These are phyloP conservation scores for Zygosaccharomyces pseudobailii DNA, from an alignment of 1,139 yeast species.

Conservation along the genomic window DNA sequence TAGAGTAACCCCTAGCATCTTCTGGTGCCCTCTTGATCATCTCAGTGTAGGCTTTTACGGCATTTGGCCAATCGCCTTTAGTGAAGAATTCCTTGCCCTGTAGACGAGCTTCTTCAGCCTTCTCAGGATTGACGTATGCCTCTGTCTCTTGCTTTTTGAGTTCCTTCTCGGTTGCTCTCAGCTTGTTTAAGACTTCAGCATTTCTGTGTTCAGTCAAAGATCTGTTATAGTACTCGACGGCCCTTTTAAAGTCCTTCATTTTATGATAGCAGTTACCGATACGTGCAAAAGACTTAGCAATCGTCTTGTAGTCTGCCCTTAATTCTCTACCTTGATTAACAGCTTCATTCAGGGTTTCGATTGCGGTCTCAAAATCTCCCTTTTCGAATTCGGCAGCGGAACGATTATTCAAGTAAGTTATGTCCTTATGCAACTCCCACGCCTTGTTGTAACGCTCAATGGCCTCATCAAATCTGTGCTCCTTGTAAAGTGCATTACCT, in stretches of 20 bases:
- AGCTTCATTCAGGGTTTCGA: slow-evolving; percentile 74
- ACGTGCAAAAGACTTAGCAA: slow-evolving; percentile 92
- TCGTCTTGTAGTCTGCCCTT: slow-evolving; percentile 86
- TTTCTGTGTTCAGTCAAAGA: slow-evolving; percentile 97
- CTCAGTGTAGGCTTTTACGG: slow-evolving; percentile 91
- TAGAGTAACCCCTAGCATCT: slow-evolving; percentile 95
- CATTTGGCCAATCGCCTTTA: slow-evolving; percentile 94
- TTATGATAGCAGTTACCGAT: slow-evolving; percentile 80
- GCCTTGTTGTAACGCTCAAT: slow-evolving; percentile 82
- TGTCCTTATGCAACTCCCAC: slow-evolving; percentile 76
- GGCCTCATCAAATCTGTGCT: slow-evolving; percentile 88
- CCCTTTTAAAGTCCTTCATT: slow-evolving; percentile 63
- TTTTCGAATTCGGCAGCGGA: slow-evolving; percentile 98
- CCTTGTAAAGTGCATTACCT: slow-evolving; percentile 84
- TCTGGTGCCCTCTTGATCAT: slow-evolving; percentile 94
- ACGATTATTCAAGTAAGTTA: slow-evolving; percentile 90
- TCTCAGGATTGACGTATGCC: slow-evolving; percentile 79
- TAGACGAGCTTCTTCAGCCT: slow-evolving; percentile 93
- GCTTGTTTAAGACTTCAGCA: slow-evolving; percentile 84
- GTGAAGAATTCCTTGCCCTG: slow-evolving; percentile 87
- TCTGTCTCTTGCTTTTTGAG: slow-evolving; percentile 72
- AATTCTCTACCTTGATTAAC: slow-evolving; percentile 83
- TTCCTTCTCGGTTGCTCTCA: slow-evolving; percentile 83
- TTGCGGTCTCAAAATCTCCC: slow-evolving; percentile 83
- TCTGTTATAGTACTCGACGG: slow-evolving; percentile 78